Evolutionary conservation across 176 grass and related monocot genomes (phyloP).

Genomic region (Bromus sterilis): DNA sequence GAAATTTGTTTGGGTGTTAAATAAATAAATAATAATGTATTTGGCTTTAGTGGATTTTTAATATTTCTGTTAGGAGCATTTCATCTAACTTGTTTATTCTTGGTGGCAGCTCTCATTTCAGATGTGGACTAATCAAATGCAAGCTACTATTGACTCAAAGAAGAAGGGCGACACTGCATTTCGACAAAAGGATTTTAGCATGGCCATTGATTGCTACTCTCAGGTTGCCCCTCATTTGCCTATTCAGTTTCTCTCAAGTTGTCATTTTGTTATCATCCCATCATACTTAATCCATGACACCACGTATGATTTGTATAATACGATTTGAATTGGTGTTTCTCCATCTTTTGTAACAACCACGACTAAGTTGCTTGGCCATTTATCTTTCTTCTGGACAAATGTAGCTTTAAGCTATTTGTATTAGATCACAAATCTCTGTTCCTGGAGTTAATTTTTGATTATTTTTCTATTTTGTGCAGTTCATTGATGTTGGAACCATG

Average conservation of each 20-base stretch:
- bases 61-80: neutral
- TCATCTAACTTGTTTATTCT: neutral
- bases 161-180: slow-evolving; percentile 59
- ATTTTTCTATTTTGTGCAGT: slow-evolving; percentile 27
- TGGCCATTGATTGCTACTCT: slow-evolving; percentile 51
- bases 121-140: slow-evolving; percentile 72
- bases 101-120: slow-evolving; percentile 60
- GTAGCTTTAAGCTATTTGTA: neutral
- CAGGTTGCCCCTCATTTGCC: slow-evolving; percentile 27
- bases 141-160: slow-evolving; percentile 53
- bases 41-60: neutral
- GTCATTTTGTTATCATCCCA: neutral
- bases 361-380: neutral
- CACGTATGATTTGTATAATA: neutral
- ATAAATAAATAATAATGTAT: neutral
- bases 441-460: neutral
- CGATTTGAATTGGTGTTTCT: neutral
- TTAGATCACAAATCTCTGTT: neutral
- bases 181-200: slow-evolving; percentile 57
- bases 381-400: neutral
- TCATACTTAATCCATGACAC: neutral
- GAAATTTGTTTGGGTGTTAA: neutral
- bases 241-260: neutral
- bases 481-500: slow-evolving; percentile 57
- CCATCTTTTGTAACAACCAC: slow-evolving; percentile 1